Evolutionary conservation across 2,329 filamentous ascomycete species (phyloP).

Genomic region (Penicillium hesseltinei): DNA sequence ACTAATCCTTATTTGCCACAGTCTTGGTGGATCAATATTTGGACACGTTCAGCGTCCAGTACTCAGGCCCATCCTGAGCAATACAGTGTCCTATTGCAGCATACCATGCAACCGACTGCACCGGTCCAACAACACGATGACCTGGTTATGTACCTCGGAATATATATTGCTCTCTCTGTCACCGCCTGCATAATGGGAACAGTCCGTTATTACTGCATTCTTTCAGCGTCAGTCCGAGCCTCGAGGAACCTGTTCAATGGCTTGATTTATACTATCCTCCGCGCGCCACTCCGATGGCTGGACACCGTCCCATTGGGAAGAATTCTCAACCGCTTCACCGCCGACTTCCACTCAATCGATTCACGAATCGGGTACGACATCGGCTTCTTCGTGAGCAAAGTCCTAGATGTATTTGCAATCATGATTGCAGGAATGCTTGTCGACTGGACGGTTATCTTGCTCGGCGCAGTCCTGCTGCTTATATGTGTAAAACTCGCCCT

Average conservation of each 20-base stretch:
- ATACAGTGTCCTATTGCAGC: slow-evolving; percentile 16
- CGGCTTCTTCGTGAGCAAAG: slow-evolving; percentile 58
- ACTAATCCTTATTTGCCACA: slow-evolving; percentile 5
- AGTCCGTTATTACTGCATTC: slow-evolving; percentile 62
- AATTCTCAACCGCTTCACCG: slow-evolving; percentile 73
- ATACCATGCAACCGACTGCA: slow-evolving; percentile 8
- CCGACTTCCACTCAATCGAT: slow-evolving; percentile 74
- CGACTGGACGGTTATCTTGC: slow-evolving; percentile 58
- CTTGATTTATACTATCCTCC: slow-evolving; percentile 66
- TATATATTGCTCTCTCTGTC: slow-evolving; percentile 65
- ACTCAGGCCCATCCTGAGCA: slow-evolving; percentile 17
- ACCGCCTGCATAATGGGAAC: slow-evolving; percentile 59
- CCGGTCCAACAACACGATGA: slow-evolving; percentile 34
- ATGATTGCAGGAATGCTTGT: slow-evolving; percentile 62
- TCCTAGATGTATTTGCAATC: slow-evolving; percentile 63
- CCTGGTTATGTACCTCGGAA: slow-evolving; percentile 59
- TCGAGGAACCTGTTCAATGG: slow-evolving; percentile 66
- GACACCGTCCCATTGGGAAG: slow-evolving; percentile 76
- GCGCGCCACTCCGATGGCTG: slow-evolving; percentile 73
- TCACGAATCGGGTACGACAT: slow-evolving; percentile 64
- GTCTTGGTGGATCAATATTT: slow-evolving; percentile 51
- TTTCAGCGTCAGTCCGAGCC: slow-evolving; percentile 64
- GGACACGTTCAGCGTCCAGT: slow-evolving; percentile 39
- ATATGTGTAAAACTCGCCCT: slow-evolving; percentile 47
- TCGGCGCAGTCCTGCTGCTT: slow-evolving; percentile 58